Conservation (phyloP, 768 basidiomycete species). For the Boletus sensibilis region DNA sequence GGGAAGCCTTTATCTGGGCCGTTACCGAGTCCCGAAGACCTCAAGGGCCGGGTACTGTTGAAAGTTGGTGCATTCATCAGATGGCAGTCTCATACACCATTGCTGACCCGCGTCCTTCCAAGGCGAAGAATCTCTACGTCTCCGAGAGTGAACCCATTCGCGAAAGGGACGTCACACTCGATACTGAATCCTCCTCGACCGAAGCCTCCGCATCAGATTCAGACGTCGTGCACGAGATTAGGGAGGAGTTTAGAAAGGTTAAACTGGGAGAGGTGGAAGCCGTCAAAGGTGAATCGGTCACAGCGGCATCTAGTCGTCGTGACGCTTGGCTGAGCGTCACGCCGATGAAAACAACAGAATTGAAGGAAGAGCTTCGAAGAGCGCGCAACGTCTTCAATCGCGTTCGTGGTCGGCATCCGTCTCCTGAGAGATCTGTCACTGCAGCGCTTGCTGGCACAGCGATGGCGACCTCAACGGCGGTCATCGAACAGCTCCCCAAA, state of each 20-base stretch:
- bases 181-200: constrained; percentile 44
- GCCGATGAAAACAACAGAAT: constrained; percentile 25
- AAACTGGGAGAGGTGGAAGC: constrained; percentile 33
- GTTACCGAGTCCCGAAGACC: constrained; percentile 82
- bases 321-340: constrained; percentile 15
- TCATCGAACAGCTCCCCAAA: constrained; percentile 17
- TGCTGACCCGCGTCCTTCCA: constrained; percentile 7
- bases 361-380: constrained; percentile 41
- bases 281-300: constrained; percentile 33
- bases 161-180: constrained; percentile 35
- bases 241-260: constrained; percentile 28
- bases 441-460: constrained; percentile 11
- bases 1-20: constrained; percentile 45
- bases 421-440: constrained; percentile 19
- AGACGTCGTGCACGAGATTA: constrained; percentile 25
- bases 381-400: constrained; percentile 43
- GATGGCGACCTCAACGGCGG: constrained; percentile 10
- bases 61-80: constrained; percentile 52
- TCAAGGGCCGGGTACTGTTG: constrained; percentile 76
- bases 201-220: constrained; percentile 38
- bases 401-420: constrained; percentile 34
- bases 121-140: constrained; percentile 80
- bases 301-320: neutral
- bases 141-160: constrained; percentile 36
- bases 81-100: neutral